Conservation (phyloP, 768 basidiomycete genomes). For the Chiua virens region DNA sequence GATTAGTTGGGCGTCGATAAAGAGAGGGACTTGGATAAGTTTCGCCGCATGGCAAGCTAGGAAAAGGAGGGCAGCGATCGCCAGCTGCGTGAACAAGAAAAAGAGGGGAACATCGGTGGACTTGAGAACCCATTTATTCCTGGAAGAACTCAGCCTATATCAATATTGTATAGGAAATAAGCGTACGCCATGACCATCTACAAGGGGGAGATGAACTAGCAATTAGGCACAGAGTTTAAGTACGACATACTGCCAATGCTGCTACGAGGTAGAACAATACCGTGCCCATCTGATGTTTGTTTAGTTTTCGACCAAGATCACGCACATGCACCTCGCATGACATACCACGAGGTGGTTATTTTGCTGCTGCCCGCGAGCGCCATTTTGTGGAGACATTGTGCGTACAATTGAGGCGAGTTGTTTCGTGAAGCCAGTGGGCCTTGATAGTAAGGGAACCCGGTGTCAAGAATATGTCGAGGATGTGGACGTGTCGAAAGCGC, state of each 20-base stretch:
- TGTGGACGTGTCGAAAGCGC: conserved; percentile 5
- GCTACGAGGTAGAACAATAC: conserved; percentile 89
- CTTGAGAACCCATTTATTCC: conserved; percentile 92
- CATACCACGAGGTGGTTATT: conserved; percentile 32
- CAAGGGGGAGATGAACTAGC: background rate
- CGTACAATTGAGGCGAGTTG: background rate
- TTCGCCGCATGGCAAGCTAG: conserved; percentile 59
- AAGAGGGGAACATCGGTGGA: conserved; percentile 74
- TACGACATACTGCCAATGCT: conserved; percentile 70
- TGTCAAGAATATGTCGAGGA: background rate
- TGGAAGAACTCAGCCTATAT: conserved; percentile 30
- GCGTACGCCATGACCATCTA: conserved; percentile 91
- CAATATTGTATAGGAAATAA: conserved; percentile 20
- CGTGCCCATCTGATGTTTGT: conserved; percentile 55
- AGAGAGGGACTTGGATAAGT: conserved; percentile 64
- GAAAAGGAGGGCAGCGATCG: conserved; percentile 79
- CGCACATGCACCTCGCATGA: background rate
- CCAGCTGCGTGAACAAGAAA: conserved; percentile 79
- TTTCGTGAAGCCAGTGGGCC: background rate
- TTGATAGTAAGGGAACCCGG: background rate
- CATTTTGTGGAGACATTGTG: conserved; percentile 28
- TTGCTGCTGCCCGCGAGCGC: conserved; percentile 31
- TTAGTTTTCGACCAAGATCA: conserved; percentile 5
- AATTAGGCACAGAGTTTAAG: background rate
- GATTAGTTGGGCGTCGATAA: conserved; percentile 61